Conservation (phyloP, 352 stramenopile genomes). For the Pythium chondricola region DNA sequence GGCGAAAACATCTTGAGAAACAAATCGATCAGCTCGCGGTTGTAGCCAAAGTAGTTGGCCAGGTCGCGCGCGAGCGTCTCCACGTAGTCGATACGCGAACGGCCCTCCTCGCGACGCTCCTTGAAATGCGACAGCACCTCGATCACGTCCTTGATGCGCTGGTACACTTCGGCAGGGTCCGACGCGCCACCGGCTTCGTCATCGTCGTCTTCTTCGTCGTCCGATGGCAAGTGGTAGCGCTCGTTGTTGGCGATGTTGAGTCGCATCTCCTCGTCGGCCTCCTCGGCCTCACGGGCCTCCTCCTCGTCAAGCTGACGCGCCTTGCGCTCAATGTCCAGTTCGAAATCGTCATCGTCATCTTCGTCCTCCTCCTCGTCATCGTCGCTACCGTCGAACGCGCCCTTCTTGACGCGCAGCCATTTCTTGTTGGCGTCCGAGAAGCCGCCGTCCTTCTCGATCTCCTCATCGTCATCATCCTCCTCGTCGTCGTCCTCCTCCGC, state of each 20-base stretch:
- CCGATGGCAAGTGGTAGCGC: conserved; percentile 71
- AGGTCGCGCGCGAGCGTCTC: conserved; percentile 91
- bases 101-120: conserved; percentile 85
- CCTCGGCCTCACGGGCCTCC: conserved; percentile 54
- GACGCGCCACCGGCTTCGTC: conserved; percentile 45
- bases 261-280: conserved; percentile 81
- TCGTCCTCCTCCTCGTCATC: conserved; percentile 40
- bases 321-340: conserved; percentile 87
- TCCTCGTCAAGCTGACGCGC: conserved; percentile 73
- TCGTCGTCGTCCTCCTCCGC: conserved; percentile 49
- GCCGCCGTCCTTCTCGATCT: conserved; percentile 29
- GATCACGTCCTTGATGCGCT: conserved; percentile 92
- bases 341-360: conserved; percentile 47
- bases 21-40: conserved; percentile 97
- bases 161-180: conserved; percentile 85
- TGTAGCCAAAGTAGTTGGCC: conserved; percentile 97
- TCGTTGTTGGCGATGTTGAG: conserved; percentile 86
- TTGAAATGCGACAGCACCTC: conserved; percentile 95
- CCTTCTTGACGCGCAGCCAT: conserved; percentile 79
- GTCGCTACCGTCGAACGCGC: conserved; percentile 26
- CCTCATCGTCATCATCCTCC: conserved; percentile 28
- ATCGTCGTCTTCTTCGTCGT: conserved; percentile 62
- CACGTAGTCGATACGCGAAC: conserved; percentile 94
- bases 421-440: conserved; percentile 86
- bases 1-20: conserved; percentile 97